Conservation (phyloP, 805 yeast species). For the Yamadazyma paraphyllophila region DNA sequence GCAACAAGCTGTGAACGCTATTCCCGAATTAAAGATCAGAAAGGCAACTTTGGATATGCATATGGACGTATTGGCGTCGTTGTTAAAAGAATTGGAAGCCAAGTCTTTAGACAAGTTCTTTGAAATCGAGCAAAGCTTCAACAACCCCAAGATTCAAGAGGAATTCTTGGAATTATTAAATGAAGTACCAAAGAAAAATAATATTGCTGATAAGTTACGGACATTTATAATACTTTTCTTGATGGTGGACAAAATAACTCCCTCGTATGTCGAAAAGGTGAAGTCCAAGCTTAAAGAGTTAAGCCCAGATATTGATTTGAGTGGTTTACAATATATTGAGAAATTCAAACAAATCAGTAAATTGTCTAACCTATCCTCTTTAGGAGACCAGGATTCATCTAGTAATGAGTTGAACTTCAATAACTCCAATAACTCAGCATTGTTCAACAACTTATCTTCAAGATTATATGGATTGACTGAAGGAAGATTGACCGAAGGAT, state of each 20-base stretch:
- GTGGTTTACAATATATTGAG: slow-evolving; percentile 70
- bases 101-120: slow-evolving; percentile 86
- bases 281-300: slow-evolving; percentile 56
- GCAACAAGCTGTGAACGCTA: slow-evolving; percentile 83
- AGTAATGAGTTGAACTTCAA: slow-evolving; percentile 13
- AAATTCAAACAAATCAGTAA: slow-evolving; percentile 64
- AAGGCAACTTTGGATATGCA: slow-evolving; percentile 91
- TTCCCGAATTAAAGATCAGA: slow-evolving; percentile 89
- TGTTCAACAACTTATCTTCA: slow-evolving; percentile 71
- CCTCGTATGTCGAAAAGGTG: slow-evolving; percentile 46
- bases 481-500: slow-evolving; percentile 82
- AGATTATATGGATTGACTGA: slow-evolving; percentile 79
- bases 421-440: slow-evolving; percentile 45
- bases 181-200: slow-evolving; percentile 52
- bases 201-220: slow-evolving; percentile 76
- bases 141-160: slow-evolving; percentile 55
- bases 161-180: slow-evolving; percentile 61
- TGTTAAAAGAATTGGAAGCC: slow-evolving; percentile 80
- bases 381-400: slow-evolving; percentile 16
- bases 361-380: slow-evolving; percentile 22
- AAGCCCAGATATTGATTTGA: slow-evolving; percentile 53
- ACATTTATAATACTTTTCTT: slow-evolving; percentile 80
- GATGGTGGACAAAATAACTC: slow-evolving; percentile 42
- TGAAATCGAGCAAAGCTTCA: slow-evolving; percentile 86
- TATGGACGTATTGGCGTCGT: slow-evolving; percentile 87